Base-by-base conservation (phyloP, 1,284 basidiomycete genomes). In the Volvariella volvacea region DNA sequence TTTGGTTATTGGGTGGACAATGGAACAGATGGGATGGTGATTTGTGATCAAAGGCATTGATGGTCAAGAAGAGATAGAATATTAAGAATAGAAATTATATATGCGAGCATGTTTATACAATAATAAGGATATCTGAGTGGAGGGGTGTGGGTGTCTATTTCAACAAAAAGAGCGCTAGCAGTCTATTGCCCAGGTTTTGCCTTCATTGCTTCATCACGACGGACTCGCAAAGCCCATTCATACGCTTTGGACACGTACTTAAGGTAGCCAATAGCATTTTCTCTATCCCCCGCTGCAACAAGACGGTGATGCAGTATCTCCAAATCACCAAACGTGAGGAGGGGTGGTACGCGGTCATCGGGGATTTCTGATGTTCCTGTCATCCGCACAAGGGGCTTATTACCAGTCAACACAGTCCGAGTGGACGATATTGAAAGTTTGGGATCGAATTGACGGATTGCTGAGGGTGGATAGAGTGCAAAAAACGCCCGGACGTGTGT, bases 231-330 rank as follows among this genome's bases (percentile, higher is more conserved):
- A 9, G 79, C 71, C 51, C 78, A 77, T 48, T 78, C 73, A 53
- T 88, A 88, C 6, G 81, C 65, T 62, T 78, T 78, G 53, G 73
- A 78, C 1, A 81, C 57, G 67, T 78, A 88, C 49, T 76, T 85
- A 33, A 88, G 46, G 53, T 78, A 86, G 10, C 63, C 70, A 31
- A 88, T 63, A 14, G 76, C 74, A 19, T 65, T 62, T 16, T 22
- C 37, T 48, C 68, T 60, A 10, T 22, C 22, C 33, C 45, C 22
- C 2, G 36, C 34, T 3, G 67, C 70, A 4, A 79, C 74, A 28
- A 86, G 60, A 28, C 78, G 68, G 46, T 83, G 72, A 54, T 88
- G 85, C 37, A 88, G 61, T 14, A 80, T 45, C 50, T 86, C 82
- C 17, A 88, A 49, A 53, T 88, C 84, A 3, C 60, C 52, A 55